Evolutionary conservation across 2,329 filamentous ascomycete species (phyloP).

Genomic region (Fusarium sublunatum): DNA sequence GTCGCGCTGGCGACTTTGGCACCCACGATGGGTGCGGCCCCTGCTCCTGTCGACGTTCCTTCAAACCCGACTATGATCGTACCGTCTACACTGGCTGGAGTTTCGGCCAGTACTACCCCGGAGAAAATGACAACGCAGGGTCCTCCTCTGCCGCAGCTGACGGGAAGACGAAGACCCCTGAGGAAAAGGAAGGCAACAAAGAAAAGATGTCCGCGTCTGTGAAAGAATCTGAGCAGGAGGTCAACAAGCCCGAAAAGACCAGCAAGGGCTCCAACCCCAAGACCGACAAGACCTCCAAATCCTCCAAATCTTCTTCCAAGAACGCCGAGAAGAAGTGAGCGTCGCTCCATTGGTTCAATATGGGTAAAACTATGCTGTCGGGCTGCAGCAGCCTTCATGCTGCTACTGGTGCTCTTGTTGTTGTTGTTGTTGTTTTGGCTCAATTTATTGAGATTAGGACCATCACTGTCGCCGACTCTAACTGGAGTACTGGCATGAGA

Average conservation of each 20-base stretch:
- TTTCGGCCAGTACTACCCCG: slow-evolving; percentile 40
- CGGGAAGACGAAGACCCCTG: background rate
- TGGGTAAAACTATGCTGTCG: background rate
- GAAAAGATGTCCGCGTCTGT: background rate
- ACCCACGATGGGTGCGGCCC: slow-evolving; percentile 48
- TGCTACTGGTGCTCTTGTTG: background rate
- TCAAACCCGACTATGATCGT: slow-evolving; percentile 16
- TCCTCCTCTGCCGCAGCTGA: background rate
- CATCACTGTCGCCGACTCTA: background rate
- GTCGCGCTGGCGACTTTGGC: slow-evolving; percentile 47
- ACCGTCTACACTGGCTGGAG: slow-evolving; percentile 14
- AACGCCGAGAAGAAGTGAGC: background rate
- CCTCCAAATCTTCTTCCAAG: background rate
- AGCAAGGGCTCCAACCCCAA: slow-evolving; percentile 4
- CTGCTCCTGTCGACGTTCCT: slow-evolving; percentile 23
- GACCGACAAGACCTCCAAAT: background rate
- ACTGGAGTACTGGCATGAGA: background rate
- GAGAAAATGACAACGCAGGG: background rate
- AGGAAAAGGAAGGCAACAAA: background rate
- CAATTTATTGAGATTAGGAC: background rate
- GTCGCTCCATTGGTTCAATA: background rate
- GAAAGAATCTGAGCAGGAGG: slow-evolving; percentile 9
- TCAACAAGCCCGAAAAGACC: background rate
- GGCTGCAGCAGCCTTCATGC: background rate
- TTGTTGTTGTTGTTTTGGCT: background rate